phyloP scores from a whole-genome alignment of 225 moss, liverwort and hornwort genomes.

The Antitrichia curtipendula region DNA sequence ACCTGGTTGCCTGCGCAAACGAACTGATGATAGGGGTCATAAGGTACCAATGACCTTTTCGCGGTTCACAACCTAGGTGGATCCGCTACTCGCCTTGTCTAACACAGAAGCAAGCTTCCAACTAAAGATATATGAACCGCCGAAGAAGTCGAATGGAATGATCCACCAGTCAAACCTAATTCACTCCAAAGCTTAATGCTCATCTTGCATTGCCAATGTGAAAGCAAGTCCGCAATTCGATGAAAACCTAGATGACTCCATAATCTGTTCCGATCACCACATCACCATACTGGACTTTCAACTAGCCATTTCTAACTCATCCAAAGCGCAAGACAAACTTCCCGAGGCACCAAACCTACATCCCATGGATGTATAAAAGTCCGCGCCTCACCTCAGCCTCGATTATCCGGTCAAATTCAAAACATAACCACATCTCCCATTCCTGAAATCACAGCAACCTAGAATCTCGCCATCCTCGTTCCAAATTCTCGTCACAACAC shows the following conservation, averaged over 20 bases:
- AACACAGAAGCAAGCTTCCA: not conserved
- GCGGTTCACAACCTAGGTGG: not conserved
- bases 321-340: not conserved
- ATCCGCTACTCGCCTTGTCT: not conserved
- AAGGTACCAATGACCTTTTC: not conserved
- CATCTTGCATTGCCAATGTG: not conserved
- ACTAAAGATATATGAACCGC: not conserved
- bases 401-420: not conserved
- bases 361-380: not conserved
- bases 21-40: not conserved
- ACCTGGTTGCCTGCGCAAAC: not conserved
- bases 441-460: not conserved
- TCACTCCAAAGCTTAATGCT: not conserved
- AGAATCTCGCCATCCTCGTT: not conserved
- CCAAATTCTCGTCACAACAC: not conserved
- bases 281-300: not conserved
- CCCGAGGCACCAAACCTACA: not conserved
- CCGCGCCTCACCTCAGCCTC: not conserved
- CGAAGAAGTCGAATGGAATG: not conserved
- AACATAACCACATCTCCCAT: not conserved
- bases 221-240: not conserved
- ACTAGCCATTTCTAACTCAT: constrained; percentile 1
- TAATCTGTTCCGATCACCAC: not conserved
- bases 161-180: not conserved
- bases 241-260: constrained; percentile 2